Base-by-base conservation (phyloP, 2,329 filamentous ascomycete species). In the Tolypocladium ophioglossoides region DNA sequence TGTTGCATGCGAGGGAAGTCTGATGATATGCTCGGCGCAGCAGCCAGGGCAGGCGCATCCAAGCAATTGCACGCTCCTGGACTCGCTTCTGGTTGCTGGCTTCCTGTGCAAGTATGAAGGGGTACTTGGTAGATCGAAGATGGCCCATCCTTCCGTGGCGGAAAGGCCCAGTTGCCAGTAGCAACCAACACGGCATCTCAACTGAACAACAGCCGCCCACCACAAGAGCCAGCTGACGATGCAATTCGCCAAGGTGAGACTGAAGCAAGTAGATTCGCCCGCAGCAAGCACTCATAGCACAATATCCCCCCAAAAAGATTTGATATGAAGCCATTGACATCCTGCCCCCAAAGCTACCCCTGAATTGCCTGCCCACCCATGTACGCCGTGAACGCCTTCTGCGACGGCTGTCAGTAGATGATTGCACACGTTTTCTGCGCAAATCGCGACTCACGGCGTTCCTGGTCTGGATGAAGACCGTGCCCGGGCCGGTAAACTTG, bases 401-500 rank as follows among this genome's bases (percentile, higher is more conserved):
- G 27, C 20, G 27, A 44, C 12, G 39, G 24, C 4, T 11, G 38
- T 51, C 20, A 32, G 50, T 6, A 12, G 12, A 6, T 6, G 9
- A 0, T 32, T 2, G 34, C 41, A 37, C 9, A 9, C 4, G 12
- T 30, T 11, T 10, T 2, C 16, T 4, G 16, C 18, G 30, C 27
- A 12, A 3, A 2, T 4, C 7, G 3, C 11, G 38, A 74, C 82
- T 67, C 72, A 83, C 80, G 52, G 90, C 79, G 66, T 96, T 97
- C 58, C 94, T 82, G 1, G 94, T 97, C 72, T 99, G 94, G 63
- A 97, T 78, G 65, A 91, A 96, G 0, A 99, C 81, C 0, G 90
- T 95, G 0, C 94, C 94, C 0, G 94, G 94, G 0, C 88, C 91
- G 0, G 86, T 90, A 61, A 97, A 97, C 67, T 91, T 95, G 76